phyloP scores from a whole-genome alignment of 2,329 filamentous ascomycete genomes.

The Ascosphaera apis region DNA sequence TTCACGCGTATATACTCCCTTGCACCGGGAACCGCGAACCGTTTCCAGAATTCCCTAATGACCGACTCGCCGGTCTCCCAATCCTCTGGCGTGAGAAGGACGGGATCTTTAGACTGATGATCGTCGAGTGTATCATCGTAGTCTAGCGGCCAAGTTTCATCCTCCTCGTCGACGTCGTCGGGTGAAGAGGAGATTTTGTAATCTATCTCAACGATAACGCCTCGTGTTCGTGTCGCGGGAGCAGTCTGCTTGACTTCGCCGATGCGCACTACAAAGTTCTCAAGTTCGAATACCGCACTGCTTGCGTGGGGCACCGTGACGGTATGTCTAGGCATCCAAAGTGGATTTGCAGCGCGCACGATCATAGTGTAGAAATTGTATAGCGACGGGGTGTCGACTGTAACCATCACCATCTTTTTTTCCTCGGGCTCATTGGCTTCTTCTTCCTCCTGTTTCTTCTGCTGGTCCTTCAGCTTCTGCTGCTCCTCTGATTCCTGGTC shows the following conservation, averaged over 20 bases:
- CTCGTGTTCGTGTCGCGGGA: constrained; percentile 15
- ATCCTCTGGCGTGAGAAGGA: constrained; percentile 12
- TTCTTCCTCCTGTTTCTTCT: constrained; percentile 1
- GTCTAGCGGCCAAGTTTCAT: neutral
- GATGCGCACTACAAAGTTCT: constrained; percentile 20
- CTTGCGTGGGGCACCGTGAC: constrained; percentile 11
- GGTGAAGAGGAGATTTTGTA: constrained; percentile 14
- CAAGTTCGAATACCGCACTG: constrained; percentile 19
- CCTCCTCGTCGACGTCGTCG: neutral
- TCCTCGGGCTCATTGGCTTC: neutral
- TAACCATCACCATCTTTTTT: constrained; percentile 12
- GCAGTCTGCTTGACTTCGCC: constrained; percentile 21
- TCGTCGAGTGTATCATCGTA: neutral
- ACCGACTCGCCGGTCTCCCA: constrained; percentile 16
- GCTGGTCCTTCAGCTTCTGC: constrained; percentile 2
- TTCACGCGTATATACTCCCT: constrained; percentile 20
- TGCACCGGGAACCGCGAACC: constrained; percentile 15
- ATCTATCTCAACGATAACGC: constrained; percentile 22
- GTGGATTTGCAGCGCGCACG: constrained; percentile 17
- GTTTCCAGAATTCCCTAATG: constrained; percentile 20
- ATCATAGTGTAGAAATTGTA: constrained; percentile 18
- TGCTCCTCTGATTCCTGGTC: constrained; percentile 1
- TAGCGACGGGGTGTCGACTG: constrained; percentile 14
- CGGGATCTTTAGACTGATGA: too few species aligned
- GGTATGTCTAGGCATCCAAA: constrained; percentile 21